Evolutionary conservation across 1,139 yeast species (phyloP).

Genomic region (Magnusiomyces suaveolens): DNA sequence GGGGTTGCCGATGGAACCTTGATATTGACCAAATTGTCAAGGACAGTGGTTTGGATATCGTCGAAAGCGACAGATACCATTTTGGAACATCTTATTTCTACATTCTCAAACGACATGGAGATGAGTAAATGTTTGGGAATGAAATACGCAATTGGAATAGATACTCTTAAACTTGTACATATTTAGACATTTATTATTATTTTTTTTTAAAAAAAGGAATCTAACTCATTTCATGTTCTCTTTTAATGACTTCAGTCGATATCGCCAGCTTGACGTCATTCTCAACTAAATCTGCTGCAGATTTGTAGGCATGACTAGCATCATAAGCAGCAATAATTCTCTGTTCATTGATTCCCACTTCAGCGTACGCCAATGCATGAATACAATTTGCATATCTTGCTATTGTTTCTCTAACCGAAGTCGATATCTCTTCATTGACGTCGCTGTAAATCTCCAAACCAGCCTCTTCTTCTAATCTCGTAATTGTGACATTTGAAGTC

Average conservation of each 20-base stretch:
- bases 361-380: slow-evolving; percentile 68
- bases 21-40: slow-evolving; percentile 83
- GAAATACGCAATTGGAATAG: no score
- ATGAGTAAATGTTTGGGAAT: slow-evolving; percentile 8
- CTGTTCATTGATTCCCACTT: slow-evolving; percentile 76
- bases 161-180: background rate
- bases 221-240: slow-evolving; percentile 41
- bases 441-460: slow-evolving; percentile 95
- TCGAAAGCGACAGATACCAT: slow-evolving; percentile 70
- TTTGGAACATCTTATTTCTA: slow-evolving; percentile 68
- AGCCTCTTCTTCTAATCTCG: slow-evolving; percentile 85
- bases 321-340: slow-evolving; percentile 78
- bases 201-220: background rate
- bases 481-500: slow-evolving; percentile 48
- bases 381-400: slow-evolving; percentile 79
- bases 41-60: slow-evolving; percentile 73
- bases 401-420: slow-evolving; percentile 58
- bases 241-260: slow-evolving; percentile 62
- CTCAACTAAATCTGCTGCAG: slow-evolving; percentile 64
- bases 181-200: background rate
- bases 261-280: slow-evolving; percentile 64
- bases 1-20: slow-evolving; percentile 98
- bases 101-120: slow-evolving; percentile 21
- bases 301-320: slow-evolving; percentile 70
- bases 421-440: slow-evolving; percentile 63